Evolutionary conservation across 2,329 filamentous ascomycete genomes (phyloP).

Genomic region (Arthrobotrys sphaeroides): DNA sequence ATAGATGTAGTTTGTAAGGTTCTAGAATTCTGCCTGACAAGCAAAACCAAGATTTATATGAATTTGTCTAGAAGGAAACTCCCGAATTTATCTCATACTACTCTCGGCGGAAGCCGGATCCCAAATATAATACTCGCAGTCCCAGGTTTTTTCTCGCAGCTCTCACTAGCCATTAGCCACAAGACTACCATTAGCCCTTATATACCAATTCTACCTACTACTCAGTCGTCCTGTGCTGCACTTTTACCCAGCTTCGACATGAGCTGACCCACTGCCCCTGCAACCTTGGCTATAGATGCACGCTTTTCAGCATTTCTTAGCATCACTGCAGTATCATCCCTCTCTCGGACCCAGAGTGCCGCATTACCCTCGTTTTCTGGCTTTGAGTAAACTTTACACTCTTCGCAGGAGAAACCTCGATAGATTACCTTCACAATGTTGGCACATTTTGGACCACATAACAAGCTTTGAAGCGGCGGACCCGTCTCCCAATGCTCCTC

Average conservation of each 20-base stretch:
- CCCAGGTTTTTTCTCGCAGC: too few relatives aligned
- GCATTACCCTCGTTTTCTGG: not conserved
- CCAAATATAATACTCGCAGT: too few relatives aligned
- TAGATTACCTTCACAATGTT: constrained; percentile 1
- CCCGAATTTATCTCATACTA: too few relatives aligned
- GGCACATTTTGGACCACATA: not conserved
- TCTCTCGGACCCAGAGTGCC: not conserved
- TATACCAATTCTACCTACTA: too few relatives aligned
- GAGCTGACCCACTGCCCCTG: not conserved
- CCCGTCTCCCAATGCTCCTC: not conserved
- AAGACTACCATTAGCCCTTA: too few relatives aligned
- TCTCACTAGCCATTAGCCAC: too few relatives aligned
- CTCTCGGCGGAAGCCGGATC: too few relatives aligned
- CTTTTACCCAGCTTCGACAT: not conserved
- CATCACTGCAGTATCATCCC: not conserved
- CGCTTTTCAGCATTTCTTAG: not conserved
- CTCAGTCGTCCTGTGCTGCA: too few relatives aligned
- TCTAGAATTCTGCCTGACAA: too few relatives aligned
- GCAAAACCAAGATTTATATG: too few relatives aligned
- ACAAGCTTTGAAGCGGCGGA: constrained; percentile 6
- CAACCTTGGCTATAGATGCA: not conserved
- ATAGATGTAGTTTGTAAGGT: too few relatives aligned
- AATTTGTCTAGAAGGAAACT: too few relatives aligned
- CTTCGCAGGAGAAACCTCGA: constrained; percentile 12
- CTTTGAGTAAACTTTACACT: not conserved